Percentiles rank a stretch among this genome's conserved stretches.
phyloP scores from a whole-genome alignment of 805 yeast genomes.

The Scheffersomyces lignosus region DNA sequence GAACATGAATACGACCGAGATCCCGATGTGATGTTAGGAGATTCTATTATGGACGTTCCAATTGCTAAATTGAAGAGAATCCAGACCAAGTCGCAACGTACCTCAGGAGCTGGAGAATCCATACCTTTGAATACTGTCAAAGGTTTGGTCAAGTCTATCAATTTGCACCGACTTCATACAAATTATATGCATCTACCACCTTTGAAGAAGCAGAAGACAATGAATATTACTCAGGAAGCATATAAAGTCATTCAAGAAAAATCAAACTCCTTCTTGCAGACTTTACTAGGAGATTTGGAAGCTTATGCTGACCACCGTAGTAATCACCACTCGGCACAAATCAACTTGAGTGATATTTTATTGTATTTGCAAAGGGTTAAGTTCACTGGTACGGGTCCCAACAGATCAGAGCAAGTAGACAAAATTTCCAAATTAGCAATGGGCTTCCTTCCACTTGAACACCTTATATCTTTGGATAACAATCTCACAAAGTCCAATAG shows the following conservation, averaged over 20 bases:
- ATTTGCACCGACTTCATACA: too few species aligned
- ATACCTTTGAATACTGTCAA: constrained; percentile 15
- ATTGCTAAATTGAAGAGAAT: background rate
- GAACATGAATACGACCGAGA: background rate
- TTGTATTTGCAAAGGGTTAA: constrained; percentile 32
- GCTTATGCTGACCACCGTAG: constrained; percentile 35
- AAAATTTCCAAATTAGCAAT: constrained; percentile 33
- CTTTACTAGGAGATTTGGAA: constrained; percentile 31
- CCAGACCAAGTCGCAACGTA: background rate
- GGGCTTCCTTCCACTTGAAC: constrained; percentile 36
- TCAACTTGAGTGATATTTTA: constrained; percentile 36
- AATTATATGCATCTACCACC: too few species aligned
- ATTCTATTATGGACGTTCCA: background rate
- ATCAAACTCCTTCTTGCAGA: constrained; percentile 30
- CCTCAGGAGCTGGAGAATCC: too few species aligned
- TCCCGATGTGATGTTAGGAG: background rate
- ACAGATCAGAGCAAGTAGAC: constrained; percentile 15
- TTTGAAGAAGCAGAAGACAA: constrained; percentile 4
- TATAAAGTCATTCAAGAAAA: constrained; percentile 23
- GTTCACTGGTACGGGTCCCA: constrained; percentile 11
- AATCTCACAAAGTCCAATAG: constrained; percentile 22
- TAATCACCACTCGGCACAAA: constrained; percentile 20
- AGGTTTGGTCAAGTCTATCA: constrained; percentile 13
- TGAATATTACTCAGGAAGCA: constrained; percentile 10
- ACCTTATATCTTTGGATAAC: constrained; percentile 31